Conservation (phyloP, 148 eudicot genomes). For the Amaranthus palmeri region DNA sequence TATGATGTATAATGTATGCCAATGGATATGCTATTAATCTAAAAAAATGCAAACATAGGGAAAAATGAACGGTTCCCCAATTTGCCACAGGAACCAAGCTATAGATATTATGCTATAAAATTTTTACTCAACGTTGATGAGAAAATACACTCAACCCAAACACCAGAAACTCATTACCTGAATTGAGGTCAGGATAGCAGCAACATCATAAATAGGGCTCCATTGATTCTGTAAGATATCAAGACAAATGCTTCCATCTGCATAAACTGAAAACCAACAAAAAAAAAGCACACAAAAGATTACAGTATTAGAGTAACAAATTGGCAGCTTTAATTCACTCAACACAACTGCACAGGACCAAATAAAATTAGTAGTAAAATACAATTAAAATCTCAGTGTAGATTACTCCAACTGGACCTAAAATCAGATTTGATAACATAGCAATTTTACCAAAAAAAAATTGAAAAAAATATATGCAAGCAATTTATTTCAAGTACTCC, state of each 20-base stretch:
- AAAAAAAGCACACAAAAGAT: background rate
- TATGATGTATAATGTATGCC: background rate
- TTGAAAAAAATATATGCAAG: background rate
- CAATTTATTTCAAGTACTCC: background rate
- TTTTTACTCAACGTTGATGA: background rate
- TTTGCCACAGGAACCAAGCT: background rate
- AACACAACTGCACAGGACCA: background rate
- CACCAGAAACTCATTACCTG: slow-evolving; percentile 40
- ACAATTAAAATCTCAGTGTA: background rate
- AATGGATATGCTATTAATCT: background rate
- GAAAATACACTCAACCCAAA: background rate
- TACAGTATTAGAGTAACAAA: background rate
- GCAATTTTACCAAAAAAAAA: background rate
- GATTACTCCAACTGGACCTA: background rate
- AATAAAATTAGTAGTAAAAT: background rate
- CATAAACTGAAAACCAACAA: slow-evolving; percentile 50
- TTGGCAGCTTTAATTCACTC: background rate
- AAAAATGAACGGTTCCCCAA: background rate
- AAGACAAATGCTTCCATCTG: slow-evolving; percentile 85
- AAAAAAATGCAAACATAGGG: background rate
- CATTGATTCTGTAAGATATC: slow-evolving; percentile 84
- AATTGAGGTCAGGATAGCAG: slow-evolving; percentile 76
- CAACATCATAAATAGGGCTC: slow-evolving; percentile 87
- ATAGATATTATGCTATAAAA: background rate
- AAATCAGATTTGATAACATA: background rate